Conservation (phyloP, 306 rosid genomes). For the Dalbergia oliveri region DNA sequence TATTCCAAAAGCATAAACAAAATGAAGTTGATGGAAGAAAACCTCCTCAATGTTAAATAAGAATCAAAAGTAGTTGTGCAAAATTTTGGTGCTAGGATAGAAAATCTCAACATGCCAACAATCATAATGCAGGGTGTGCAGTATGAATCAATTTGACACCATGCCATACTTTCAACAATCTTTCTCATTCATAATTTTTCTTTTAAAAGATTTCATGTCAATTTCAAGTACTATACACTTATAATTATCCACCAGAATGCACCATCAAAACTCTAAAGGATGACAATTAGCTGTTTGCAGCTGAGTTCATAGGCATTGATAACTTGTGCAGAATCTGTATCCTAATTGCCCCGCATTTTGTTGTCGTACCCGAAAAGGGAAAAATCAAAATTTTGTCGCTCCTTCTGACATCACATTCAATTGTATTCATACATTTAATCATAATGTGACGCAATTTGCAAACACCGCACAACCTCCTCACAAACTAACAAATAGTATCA, state of each 20-base stretch:
- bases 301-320: not conserved
- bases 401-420: not conserved
- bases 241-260: conserved; percentile 31
- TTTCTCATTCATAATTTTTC: conserved; percentile 1
- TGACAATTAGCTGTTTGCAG: not conserved
- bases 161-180: conserved; percentile 22
- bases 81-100: not conserved
- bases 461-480: not conserved
- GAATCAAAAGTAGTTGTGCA: not conserved
- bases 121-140: conserved; percentile 12
- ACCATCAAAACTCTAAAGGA: conserved; percentile 25
- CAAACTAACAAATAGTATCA: not conserved
- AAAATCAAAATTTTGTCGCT: not conserved
- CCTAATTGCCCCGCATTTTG: conserved; percentile 7
- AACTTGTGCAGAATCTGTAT: conserved; percentile 16
- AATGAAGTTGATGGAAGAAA: conserved; percentile 21
- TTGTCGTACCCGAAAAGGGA: conserved; percentile 14
- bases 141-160: not conserved
- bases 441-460: not conserved
- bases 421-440: not conserved
- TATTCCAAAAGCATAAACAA: conserved; percentile 32
- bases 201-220: conserved; percentile 24
- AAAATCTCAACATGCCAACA: conserved; percentile 2
- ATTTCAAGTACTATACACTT: conserved; percentile 5
- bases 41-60: not conserved